Evolutionary conservation across 768 basidiomycete species (phyloP).

Genomic region (Polyporus arcularius): DNA sequence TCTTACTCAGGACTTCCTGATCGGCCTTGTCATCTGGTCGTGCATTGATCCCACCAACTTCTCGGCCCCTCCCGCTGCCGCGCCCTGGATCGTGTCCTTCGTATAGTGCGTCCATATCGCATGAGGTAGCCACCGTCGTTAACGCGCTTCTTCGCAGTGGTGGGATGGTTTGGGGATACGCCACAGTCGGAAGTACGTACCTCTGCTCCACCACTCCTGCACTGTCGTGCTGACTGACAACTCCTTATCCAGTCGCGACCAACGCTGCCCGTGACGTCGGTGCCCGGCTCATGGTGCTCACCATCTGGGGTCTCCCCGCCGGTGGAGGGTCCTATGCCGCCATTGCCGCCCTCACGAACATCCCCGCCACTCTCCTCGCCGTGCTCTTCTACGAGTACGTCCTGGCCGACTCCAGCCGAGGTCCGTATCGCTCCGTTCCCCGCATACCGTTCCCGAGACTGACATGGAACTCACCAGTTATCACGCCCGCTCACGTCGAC

Average conservation of each 20-base stretch:
- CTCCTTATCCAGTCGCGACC: slow-evolving; percentile 40
- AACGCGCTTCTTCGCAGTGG: slow-evolving; percentile 37
- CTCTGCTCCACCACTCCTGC: neutral
- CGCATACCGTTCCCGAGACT: neutral
- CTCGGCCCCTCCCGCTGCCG: slow-evolving; percentile 49
- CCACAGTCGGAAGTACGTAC: slow-evolving; percentile 42
- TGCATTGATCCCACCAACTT: slow-evolving; percentile 61
- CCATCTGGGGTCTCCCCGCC: slow-evolving; percentile 60
- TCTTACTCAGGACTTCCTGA: slow-evolving; percentile 38
- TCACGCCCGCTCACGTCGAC: slow-evolving; percentile 24
- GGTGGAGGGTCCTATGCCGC: slow-evolving; percentile 59
- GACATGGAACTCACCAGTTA: slow-evolving; percentile 14
- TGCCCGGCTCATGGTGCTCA: slow-evolving; percentile 56
- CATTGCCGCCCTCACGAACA: slow-evolving; percentile 64
- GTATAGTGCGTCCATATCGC: slow-evolving; percentile 49
- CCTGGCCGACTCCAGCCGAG: slow-evolving; percentile 59
- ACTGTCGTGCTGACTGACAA: neutral
- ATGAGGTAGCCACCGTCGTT: neutral
- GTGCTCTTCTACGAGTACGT: slow-evolving; percentile 55
- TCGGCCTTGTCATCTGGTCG: slow-evolving; percentile 55
- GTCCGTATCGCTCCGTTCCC: slow-evolving; percentile 35
- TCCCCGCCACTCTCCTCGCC: slow-evolving; percentile 60
- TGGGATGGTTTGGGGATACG: slow-evolving; percentile 62
- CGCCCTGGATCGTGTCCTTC: slow-evolving; percentile 54
- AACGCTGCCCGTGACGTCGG: slow-evolving; percentile 73